Conservation (phyloP, 2,329 filamentous ascomycete species). For the Colletotrichum nymphaeae region DNA sequence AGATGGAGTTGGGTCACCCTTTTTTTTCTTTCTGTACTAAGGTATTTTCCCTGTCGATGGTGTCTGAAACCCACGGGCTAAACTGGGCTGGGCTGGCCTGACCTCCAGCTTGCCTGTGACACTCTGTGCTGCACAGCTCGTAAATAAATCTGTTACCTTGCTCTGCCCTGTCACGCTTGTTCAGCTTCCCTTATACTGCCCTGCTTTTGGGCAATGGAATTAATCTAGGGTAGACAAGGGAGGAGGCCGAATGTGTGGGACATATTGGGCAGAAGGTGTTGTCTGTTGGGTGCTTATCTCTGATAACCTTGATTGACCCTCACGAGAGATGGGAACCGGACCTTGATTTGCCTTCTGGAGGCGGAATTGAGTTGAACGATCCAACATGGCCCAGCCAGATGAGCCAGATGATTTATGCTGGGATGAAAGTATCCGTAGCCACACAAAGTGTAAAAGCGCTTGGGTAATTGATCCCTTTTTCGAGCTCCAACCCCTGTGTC, state of each 20-base stretch:
- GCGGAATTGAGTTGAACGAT: neutral
- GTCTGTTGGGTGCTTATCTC: conserved; percentile 15
- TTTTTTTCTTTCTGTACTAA: conserved; percentile 2
- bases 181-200: neutral
- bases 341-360: neutral
- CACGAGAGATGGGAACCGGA: neutral
- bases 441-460: neutral
- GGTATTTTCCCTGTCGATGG: conserved; percentile 25
- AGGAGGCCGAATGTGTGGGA: neutral
- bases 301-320: neutral
- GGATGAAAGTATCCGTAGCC: neutral
- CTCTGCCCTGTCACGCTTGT: neutral
- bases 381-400: neutral
- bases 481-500: conserved; percentile 15
- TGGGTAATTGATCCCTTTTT: neutral
- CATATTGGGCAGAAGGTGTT: neutral
- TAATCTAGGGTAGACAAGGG: neutral
- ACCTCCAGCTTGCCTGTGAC: conserved; percentile 14
- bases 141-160: neutral
- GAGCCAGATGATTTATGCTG: too few species aligned
- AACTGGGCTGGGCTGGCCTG: conserved; percentile 23
- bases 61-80: conserved; percentile 31
- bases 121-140: conserved; percentile 15
- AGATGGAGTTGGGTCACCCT: conserved; percentile 25
- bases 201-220: neutral